Conservation (phyloP, 768 basidiomycete species). For the Mrakia gelida region DNA sequence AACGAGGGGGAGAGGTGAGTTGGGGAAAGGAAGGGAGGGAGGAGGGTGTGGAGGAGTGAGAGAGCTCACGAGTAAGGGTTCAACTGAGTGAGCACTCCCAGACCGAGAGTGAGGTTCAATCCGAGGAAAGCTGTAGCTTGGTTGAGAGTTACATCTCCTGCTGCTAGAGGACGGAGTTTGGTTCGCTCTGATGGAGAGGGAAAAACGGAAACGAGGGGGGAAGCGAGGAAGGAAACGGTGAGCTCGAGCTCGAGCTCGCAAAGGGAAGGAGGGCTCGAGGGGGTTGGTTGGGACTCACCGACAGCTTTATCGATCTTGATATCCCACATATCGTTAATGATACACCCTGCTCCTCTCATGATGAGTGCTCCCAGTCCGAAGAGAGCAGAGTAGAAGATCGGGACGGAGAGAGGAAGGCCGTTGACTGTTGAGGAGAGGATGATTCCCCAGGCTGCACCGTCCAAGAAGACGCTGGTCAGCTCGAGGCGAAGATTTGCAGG, state of each 20-base stretch:
- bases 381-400: constrained; percentile 69
- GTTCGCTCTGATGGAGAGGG: constrained; percentile 62
- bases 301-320: constrained; percentile 83
- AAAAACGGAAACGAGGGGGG: neutral
- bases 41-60: too few relatives aligned
- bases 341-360: constrained; percentile 98
- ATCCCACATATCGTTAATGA: constrained; percentile 99
- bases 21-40: neutral
- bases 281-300: constrained; percentile 59
- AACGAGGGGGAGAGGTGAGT: neutral
- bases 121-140: constrained; percentile 80
- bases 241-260: neutral
- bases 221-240: neutral
- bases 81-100: constrained; percentile 80
- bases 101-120: constrained; percentile 70
- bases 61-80: constrained; percentile 89
- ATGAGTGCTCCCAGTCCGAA: constrained; percentile 87
- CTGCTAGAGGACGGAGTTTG: constrained; percentile 77
- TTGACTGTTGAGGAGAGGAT: constrained; percentile 88
- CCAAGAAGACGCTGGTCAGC: too few relatives aligned
- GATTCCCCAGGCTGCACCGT: constrained; percentile 99
- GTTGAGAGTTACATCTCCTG: constrained; percentile 66
- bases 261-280: neutral
- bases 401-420: constrained; percentile 60
- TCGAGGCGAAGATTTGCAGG: neutral